Evolutionary conservation across 2,329 filamentous ascomycete species (phyloP).

Genomic region (Colletotrichum spaethianum): DNA sequence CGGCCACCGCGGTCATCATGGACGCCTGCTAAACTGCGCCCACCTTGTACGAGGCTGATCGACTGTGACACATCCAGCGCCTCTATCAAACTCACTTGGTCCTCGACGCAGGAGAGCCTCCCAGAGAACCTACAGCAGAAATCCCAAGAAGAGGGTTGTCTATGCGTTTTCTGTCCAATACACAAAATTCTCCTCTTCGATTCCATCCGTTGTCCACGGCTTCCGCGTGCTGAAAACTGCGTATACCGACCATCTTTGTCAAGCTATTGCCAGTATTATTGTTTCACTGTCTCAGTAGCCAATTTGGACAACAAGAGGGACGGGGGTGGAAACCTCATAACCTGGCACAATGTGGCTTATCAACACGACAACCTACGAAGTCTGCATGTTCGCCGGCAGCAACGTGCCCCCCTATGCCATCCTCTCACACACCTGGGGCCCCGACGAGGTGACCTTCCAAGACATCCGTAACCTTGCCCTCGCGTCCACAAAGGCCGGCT

Average conservation of each 20-base stretch:
- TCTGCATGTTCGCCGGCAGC: conserved; percentile 24
- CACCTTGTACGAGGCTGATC: not conserved
- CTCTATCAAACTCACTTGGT: not conserved
- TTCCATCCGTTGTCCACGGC: not conserved
- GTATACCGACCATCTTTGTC: too few species aligned
- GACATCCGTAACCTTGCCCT: conserved; percentile 42
- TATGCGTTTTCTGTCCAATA: too few species aligned
- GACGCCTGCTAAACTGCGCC: not conserved
- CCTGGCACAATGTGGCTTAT: conserved; percentile 38
- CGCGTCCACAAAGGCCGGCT: conserved; percentile 20
- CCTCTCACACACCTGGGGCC: conserved; percentile 49
- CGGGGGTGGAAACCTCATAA: not conserved
- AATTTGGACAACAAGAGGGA: not conserved
- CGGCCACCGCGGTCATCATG: conserved; percentile 2
- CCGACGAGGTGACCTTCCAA: conserved; percentile 46
- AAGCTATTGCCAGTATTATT: not conserved
- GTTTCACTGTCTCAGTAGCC: not conserved
- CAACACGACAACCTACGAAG: conserved; percentile 25
- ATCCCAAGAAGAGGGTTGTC: not conserved
- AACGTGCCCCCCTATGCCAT: conserved; percentile 47
- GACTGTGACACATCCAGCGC: not conserved
- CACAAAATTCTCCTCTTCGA: not conserved
- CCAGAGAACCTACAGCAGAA: not conserved
- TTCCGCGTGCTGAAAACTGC: not conserved
- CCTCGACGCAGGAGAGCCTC: not conserved